Evolutionary conservation across 2,329 filamentous ascomycete species (phyloP).

Genomic region (Alternaria alternata): DNA sequence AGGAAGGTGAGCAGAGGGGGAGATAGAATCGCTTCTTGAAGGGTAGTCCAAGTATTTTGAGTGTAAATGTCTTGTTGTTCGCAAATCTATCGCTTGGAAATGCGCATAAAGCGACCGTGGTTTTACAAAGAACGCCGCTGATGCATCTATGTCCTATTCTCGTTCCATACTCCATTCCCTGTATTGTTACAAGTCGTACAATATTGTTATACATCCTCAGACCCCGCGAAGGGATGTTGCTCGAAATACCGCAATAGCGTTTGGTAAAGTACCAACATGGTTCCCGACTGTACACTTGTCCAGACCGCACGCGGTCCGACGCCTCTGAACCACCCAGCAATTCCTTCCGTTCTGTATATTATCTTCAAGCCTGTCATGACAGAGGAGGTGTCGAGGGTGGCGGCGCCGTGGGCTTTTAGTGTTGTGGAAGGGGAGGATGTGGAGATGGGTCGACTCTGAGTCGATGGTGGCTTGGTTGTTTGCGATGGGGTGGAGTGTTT

Average conservation of each 20-base stretch:
- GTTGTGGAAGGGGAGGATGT: conserved; percentile 90
- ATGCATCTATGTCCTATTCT: conserved; percentile 6
- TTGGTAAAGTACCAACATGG: conserved; percentile 96
- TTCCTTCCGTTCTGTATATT: conserved; percentile 89
- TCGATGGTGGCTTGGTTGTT: conserved; percentile 33
- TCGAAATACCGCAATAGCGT: conserved; percentile 82
- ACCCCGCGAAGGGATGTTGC: conserved; percentile 50
- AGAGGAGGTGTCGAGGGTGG: conserved; percentile 86
- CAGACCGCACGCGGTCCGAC: conserved; percentile 92
- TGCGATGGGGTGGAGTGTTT: conserved; percentile 43
- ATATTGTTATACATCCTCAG: conserved; percentile 26
- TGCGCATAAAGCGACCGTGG: background rate
- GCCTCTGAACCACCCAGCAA: conserved; percentile 91
- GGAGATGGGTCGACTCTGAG: conserved; percentile 75
- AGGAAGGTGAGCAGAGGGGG: conserved; percentile 16
- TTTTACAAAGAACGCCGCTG: conserved; percentile 12
- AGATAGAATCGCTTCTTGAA: background rate
- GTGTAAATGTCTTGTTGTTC: conserved; percentile 3
- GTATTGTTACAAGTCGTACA: conserved; percentile 3
- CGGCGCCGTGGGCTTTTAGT: conserved; percentile 78
- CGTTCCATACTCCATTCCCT: background rate
- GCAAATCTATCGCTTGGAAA: conserved; percentile 16
- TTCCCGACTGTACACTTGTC: conserved; percentile 97
- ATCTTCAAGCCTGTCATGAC: conserved; percentile 83
- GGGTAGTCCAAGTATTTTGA: background rate